Evolutionary conservation across 202 grass and related monocot species (phyloP).

Genomic region (Dendrocalamus latiflorus): DNA sequence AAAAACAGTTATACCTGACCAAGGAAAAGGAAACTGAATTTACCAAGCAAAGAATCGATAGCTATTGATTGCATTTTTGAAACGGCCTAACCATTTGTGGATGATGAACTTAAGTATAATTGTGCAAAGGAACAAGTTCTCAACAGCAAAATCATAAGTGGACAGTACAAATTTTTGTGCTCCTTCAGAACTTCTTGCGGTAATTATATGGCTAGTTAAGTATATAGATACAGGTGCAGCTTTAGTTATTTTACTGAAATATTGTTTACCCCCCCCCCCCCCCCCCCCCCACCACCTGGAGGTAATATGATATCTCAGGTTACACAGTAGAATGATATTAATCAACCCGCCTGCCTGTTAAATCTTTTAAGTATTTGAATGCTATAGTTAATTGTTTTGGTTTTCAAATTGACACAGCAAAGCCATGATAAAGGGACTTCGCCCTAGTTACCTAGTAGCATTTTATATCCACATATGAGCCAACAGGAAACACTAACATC

Average conservation of each 20-base stretch:
- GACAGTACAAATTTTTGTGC: background rate
- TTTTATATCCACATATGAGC: constrained; percentile 5
- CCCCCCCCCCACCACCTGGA: background rate
- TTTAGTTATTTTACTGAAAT: background rate
- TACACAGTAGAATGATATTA: background rate
- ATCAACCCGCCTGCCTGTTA: background rate
- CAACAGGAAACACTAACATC: background rate
- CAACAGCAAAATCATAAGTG: background rate
- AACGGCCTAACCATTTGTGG: background rate
- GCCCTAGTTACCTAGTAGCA: background rate
- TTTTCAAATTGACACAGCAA: background rate
- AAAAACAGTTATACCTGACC: background rate
- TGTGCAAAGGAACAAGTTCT: background rate
- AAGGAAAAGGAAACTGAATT: constrained; percentile 11
- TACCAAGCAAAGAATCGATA: constrained; percentile 18
- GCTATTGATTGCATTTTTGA: background rate
- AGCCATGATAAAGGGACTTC: background rate
- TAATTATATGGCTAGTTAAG: background rate
- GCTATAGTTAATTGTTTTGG: background rate
- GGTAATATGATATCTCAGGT: background rate
- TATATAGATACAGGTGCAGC: background rate
- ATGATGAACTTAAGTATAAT: background rate
- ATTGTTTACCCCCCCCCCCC: background rate
- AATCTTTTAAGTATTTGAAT: background rate
- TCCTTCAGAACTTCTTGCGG: background rate